A percentile compares a stretch with the other conserved stretches of the same genome.
Evolutionary conservation across 1,284 basidiomycete species (phyloP).

Genomic region (Trametes versicolor): DNA sequence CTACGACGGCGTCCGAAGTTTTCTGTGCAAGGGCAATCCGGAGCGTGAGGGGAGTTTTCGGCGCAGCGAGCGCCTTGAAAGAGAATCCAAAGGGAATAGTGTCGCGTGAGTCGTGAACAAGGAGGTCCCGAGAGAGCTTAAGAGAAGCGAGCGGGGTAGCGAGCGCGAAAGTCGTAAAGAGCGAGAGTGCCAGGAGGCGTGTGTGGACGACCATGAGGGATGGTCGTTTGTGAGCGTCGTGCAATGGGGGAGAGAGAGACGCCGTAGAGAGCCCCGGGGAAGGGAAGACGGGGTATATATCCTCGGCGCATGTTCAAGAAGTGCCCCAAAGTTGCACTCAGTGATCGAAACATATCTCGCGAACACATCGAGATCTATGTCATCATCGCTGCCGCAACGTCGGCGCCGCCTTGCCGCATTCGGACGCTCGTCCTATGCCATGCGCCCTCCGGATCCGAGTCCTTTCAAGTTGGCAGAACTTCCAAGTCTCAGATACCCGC

Average conservation of each 20-base stretch:
- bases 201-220: conserved; percentile 24
- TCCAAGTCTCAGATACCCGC: no score
- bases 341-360: background rate
- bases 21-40: conserved; percentile 48
- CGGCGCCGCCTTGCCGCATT: background rate
- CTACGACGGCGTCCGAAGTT: conserved; percentile 47
- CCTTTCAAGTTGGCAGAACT: background rate
- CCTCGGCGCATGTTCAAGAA: background rate
- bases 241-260: background rate
- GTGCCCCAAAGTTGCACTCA: background rate
- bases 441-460: background rate
- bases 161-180: conserved; percentile 28
- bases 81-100: conserved; percentile 43
- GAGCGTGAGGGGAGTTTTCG: conserved; percentile 40
- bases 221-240: background rate
- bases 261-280: background rate
- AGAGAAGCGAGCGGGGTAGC: conserved; percentile 22
- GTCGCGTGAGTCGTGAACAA: conserved; percentile 42
- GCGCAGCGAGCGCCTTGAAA: conserved; percentile 39
- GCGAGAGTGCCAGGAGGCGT: conserved; percentile 33
- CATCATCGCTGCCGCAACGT: background rate
- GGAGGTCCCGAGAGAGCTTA: conserved; percentile 34
- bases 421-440: background rate
- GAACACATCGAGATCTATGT: background rate
- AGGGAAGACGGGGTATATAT: background rate